Conservation (phyloP, 352 stramenopile genomes). For the Globisporangium irregulare region DNA sequence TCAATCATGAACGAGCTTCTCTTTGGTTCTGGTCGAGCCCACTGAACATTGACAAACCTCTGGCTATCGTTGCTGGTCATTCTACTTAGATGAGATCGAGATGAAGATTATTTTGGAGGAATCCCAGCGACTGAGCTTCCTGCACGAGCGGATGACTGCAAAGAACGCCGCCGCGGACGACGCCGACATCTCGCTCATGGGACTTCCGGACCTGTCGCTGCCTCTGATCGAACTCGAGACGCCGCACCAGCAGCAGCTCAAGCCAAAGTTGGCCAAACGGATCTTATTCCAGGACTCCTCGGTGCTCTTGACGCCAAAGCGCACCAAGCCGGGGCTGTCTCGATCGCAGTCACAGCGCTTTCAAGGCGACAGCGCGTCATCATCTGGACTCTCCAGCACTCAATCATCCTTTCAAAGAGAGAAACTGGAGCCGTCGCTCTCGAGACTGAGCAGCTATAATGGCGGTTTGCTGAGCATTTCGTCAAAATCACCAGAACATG, state of each 20-base stretch:
- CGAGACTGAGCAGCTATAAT: not conserved
- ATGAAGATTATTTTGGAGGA: slow-evolving; percentile 79
- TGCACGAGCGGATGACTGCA: slow-evolving; percentile 26
- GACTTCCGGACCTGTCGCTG: slow-evolving; percentile 50
- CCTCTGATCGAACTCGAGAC: slow-evolving; percentile 6
- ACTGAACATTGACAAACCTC: not conserved
- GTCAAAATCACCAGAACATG: not conserved
- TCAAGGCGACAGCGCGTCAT: not conserved
- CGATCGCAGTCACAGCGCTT: slow-evolving; percentile 39
- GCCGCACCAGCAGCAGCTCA: not conserved
- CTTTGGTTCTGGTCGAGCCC: not conserved
- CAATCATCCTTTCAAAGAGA: not conserved
- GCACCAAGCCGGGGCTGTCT: slow-evolving; percentile 21
- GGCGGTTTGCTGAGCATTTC: not conserved
- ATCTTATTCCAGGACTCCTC: slow-evolving; percentile 33
- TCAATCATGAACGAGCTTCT: not conserved
- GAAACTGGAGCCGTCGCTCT: not conserved
- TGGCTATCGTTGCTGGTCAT: not conserved
- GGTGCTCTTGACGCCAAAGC: slow-evolving; percentile 18
- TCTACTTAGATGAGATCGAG: slow-evolving; percentile 60
- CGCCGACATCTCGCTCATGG: slow-evolving; percentile 52
- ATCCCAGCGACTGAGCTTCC: slow-evolving; percentile 40
- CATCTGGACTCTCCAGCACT: not conserved
- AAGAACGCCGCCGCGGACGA: slow-evolving; percentile 20
- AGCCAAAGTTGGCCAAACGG: slow-evolving; percentile 32